Evolutionary conservation across 2,329 filamentous ascomycete genomes (phyloP).

Genomic region (Amylocarpus encephaloides): DNA sequence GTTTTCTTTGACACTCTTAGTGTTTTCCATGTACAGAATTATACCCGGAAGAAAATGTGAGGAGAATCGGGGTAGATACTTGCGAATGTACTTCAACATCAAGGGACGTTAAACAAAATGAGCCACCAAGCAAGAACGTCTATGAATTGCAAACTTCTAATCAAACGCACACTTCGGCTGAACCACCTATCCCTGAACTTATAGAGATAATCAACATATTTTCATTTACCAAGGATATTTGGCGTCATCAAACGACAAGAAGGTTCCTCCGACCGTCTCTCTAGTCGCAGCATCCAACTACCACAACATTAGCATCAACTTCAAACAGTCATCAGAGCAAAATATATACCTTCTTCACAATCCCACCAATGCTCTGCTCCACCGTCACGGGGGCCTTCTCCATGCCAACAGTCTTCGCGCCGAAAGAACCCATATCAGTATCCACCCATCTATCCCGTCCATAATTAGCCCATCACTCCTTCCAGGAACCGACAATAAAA

Average conservation of each 20-base stretch:
- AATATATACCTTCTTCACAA: conserved; percentile 21
- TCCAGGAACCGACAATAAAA: neutral
- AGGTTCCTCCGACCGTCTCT: conserved; percentile 22
- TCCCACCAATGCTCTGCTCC: conserved; percentile 30
- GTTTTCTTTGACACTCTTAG: too few species aligned
- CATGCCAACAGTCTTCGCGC: conserved; percentile 26
- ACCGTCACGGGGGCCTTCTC: conserved; percentile 30
- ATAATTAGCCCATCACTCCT: neutral
- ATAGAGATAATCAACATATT: too few species aligned
- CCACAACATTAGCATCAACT: neutral
- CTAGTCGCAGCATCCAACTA: conserved; percentile 35
- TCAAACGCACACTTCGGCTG: too few species aligned
- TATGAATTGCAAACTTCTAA: too few species aligned
- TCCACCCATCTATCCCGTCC: conserved; percentile 29
- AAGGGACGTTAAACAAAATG: too few species aligned
- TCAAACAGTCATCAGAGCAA: neutral
- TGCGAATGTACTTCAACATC: too few species aligned
- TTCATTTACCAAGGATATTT: conserved; percentile 16
- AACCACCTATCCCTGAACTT: too few species aligned
- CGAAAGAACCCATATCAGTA: conserved; percentile 36
- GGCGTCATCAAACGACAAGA: conserved; percentile 16
- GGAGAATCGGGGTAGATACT: too few species aligned
- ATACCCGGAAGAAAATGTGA: too few species aligned
- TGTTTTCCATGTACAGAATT: too few species aligned
- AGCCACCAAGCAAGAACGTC: too few species aligned